Evolutionary conservation across 345 rosid species (phyloP).

Genomic region (Lumnitzera littorea): DNA sequence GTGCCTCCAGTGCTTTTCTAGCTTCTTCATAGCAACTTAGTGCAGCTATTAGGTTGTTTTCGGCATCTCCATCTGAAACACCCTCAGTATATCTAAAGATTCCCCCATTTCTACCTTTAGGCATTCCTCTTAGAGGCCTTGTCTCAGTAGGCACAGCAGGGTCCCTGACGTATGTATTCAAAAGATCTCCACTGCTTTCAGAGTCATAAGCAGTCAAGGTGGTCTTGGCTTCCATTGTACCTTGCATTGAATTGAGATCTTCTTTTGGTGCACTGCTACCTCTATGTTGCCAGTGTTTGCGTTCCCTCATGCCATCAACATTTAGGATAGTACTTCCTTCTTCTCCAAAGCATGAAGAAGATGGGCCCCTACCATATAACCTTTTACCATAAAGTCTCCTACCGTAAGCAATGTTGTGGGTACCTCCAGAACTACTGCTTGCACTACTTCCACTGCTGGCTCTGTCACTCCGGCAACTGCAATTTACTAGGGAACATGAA

Average conservation of each 20-base stretch:
- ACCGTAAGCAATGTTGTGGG: constrained; percentile 23
- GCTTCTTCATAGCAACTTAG: constrained; percentile 73
- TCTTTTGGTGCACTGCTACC: constrained; percentile 16
- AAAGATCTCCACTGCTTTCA: constrained; percentile 5
- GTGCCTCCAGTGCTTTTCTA: constrained; percentile 55
- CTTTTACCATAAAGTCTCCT: constrained; percentile 56
- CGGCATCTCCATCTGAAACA: constrained; percentile 45
- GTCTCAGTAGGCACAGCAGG: constrained; percentile 15
- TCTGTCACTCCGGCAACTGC: constrained; percentile 90
- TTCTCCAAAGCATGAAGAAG: constrained; percentile 20
- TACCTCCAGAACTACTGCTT: constrained; percentile 65
- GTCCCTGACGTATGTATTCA: constrained; percentile 13
- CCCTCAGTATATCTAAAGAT: constrained; percentile 64
- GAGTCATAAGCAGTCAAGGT: constrained; percentile 9
- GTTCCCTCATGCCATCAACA: constrained; percentile 15
- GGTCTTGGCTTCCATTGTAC: constrained; percentile 12
- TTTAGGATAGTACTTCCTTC: constrained; percentile 21
- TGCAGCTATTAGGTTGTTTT: constrained; percentile 55
- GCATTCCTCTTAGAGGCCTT: constrained; percentile 23
- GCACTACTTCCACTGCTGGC: constrained; percentile 94
- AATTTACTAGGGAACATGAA: constrained; percentile 79
- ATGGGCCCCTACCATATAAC: constrained; percentile 25
- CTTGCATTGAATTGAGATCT: constrained; percentile 5
- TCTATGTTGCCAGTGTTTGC: constrained; percentile 9
- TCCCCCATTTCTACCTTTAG: constrained; percentile 52